phyloP scores from a whole-genome alignment of 179 eudicot species.

The Beta corolliflora region DNA sequence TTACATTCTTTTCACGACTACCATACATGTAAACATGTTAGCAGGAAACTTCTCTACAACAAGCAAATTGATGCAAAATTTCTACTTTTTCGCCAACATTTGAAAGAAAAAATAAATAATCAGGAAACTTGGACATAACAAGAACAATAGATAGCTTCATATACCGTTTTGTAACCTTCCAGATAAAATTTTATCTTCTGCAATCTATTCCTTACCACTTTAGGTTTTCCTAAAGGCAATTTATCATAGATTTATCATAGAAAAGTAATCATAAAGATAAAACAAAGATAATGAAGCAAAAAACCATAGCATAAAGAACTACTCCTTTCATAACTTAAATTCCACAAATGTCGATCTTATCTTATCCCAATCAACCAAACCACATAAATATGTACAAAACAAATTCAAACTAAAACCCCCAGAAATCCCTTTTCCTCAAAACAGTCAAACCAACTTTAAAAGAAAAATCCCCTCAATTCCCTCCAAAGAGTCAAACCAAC shows the following conservation, averaged over 20 bases:
- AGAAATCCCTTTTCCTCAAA: background rate
- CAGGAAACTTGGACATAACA: background rate
- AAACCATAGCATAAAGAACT: slow-evolving; percentile 10
- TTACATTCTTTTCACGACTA: background rate
- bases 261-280: background rate
- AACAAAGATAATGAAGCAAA: slow-evolving; percentile 10
- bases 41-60: background rate
- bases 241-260: background rate
- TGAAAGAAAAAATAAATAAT: background rate
- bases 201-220: background rate
- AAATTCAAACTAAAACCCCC: too few relatives aligned
- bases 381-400: slow-evolving; percentile 10
- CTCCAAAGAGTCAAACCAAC: slow-evolving; percentile 28
- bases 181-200: slow-evolving; percentile 3
- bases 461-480: slow-evolving; percentile 12
- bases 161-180: background rate
- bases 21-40: background rate
- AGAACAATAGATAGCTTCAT: background rate
- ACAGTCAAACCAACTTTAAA: slow-evolving; percentile 28
- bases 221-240: background rate
- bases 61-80: background rate
- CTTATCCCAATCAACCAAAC: slow-evolving; percentile 31
- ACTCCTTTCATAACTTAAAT: slow-evolving; percentile 17
- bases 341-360: slow-evolving; percentile 25
- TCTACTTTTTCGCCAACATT: background rate